Conservation (phyloP, 2,329 filamentous ascomycete species). For the Clarireedia sp. region DNA sequence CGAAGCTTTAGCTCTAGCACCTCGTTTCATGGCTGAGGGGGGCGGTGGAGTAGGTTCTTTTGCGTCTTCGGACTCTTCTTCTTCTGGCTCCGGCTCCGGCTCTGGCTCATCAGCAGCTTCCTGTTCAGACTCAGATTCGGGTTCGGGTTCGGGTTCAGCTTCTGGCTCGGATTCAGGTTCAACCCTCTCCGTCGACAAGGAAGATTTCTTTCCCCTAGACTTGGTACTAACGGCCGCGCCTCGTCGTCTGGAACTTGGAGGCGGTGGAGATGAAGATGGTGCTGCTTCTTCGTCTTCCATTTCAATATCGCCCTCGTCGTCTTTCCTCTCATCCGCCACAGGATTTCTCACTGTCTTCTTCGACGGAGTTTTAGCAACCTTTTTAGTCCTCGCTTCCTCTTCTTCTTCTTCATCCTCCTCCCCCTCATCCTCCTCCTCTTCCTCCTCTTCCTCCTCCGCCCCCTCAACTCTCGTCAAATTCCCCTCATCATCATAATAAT, state of each 20-base stretch:
- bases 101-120: slow-evolving; percentile 1
- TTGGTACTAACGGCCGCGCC: not conserved
- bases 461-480: slow-evolving; percentile 26
- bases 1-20: not conserved
- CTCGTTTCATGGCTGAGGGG: not conserved
- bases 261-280: not conserved
- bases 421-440: slow-evolving; percentile 10
- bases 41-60: not conserved
- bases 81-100: not conserved
- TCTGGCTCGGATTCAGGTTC: slow-evolving; percentile 9
- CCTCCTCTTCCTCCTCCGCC: slow-evolving; percentile 15
- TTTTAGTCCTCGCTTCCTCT: slow-evolving; percentile 13
- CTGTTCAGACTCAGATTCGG: slow-evolving; percentile 7
- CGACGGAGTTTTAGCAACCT: not conserved
- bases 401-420: slow-evolving; percentile 4
- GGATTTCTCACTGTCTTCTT: not conserved
- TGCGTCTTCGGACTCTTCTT: slow-evolving; percentile 3
- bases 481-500: slow-evolving; percentile 34
- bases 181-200: not conserved
- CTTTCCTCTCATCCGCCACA: not conserved
- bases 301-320: slow-evolving; percentile 2
- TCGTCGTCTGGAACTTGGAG: not conserved
- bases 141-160: slow-evolving; percentile 7
- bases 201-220: not conserved
- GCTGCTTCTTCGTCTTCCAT: not conserved